Conservation (phyloP, 441 rosid species). For the Eutrema salsugineum region DNA sequence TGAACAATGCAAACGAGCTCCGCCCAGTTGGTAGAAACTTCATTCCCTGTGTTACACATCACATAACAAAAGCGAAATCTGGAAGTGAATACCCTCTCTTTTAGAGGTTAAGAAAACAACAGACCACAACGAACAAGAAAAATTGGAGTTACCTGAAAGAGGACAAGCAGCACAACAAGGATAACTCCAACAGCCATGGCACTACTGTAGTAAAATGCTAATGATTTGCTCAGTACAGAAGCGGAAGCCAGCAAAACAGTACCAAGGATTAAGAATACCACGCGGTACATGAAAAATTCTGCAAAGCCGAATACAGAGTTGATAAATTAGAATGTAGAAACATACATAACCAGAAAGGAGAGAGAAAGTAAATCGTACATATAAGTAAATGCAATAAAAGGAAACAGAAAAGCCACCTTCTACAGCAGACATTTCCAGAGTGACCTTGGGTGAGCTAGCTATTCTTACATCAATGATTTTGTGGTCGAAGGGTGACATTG, state of each 20-base stretch:
- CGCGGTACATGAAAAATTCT: slow-evolving; percentile 63
- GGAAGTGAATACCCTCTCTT: background rate
- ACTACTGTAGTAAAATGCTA: slow-evolving; percentile 81
- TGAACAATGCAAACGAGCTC: slow-evolving; percentile 73
- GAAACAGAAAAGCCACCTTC: slow-evolving; percentile 47
- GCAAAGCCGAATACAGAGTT: slow-evolving; percentile 22
- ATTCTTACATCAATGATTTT: slow-evolving; percentile 70
- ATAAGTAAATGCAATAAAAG: background rate
- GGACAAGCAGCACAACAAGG: slow-evolving; percentile 79
- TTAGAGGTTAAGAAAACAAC: background rate
- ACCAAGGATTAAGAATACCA: slow-evolving; percentile 59
- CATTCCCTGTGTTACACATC: slow-evolving; percentile 74
- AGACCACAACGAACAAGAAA: background rate
- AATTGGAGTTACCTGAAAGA: slow-evolving; percentile 67
- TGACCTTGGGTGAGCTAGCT: slow-evolving; percentile 39
- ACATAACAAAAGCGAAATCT: background rate
- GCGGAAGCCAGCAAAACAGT: slow-evolving; percentile 57
- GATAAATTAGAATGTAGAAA: background rate
- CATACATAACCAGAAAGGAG: background rate
- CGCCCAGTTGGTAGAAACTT: slow-evolving; percentile 88
- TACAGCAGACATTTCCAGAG: slow-evolving; percentile 52
- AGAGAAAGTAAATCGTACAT: background rate
- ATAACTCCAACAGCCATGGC: slow-evolving; percentile 88
- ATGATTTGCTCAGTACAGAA: slow-evolving; percentile 67
- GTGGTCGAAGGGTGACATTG: slow-evolving; percentile 91